Percentiles rank a stretch among this genome's conserved stretches.
phyloP scores from a whole-genome alignment of 371 early-diverging fungal species.

The Gilbertella persicaria region DNA sequence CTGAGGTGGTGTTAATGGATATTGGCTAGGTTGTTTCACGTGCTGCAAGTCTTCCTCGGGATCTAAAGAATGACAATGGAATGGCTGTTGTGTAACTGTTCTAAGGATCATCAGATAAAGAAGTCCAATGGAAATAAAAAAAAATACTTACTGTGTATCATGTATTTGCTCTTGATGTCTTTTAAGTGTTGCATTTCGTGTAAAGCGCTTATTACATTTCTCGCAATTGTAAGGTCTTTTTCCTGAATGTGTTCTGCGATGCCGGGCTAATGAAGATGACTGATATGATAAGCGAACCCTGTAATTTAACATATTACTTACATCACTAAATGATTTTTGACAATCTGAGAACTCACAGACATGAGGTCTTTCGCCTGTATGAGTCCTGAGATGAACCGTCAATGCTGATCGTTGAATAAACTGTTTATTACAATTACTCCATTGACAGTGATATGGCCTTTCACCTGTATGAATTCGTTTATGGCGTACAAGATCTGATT shows the following conservation, averaged over 20 bases:
- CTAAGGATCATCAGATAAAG: too few relatives aligned
- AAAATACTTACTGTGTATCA: background rate
- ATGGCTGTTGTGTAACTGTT: too few relatives aligned
- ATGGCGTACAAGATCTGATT: conserved; percentile 74
- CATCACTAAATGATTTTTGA: conserved; percentile 64
- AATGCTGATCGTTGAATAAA: conserved; percentile 81
- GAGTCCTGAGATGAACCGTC: conserved; percentile 76
- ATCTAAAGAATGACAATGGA: too few relatives aligned
- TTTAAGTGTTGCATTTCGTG: conserved; percentile 64
- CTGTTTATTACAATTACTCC: conserved; percentile 65
- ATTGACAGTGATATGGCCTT: conserved; percentile 64
- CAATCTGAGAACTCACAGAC: conserved; percentile 62
- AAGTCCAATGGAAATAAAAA: background rate
- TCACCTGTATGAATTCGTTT: conserved; percentile 76
- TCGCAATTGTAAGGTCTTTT: conserved; percentile 37
- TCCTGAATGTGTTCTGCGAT: conserved; percentile 43
- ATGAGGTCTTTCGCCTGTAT: conserved; percentile 82
- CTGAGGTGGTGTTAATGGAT: background rate
- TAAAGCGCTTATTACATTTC: conserved; percentile 54
- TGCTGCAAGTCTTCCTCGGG: too few relatives aligned
- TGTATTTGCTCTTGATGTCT: conserved; percentile 50
- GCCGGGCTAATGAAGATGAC: conserved; percentile 45
- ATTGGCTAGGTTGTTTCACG: too few relatives aligned
- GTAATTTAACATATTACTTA: too few relatives aligned
- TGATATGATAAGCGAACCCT: too few relatives aligned